Evolutionary conservation across 2,329 filamentous ascomycete genomes (phyloP).

Genomic region (Trichoderma hamatum): DNA sequence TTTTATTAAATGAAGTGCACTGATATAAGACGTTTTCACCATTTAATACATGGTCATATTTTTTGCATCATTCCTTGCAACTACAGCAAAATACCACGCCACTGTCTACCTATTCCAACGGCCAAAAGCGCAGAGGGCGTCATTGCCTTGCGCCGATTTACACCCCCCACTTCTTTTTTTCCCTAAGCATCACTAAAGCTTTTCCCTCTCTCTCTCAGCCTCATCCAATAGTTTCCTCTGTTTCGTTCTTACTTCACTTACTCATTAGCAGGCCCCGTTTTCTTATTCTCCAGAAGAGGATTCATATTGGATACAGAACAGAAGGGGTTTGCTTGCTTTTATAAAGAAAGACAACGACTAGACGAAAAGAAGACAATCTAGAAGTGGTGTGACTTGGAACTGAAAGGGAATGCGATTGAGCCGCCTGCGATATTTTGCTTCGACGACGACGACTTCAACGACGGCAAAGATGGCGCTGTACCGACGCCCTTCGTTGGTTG

Average conservation of each 20-base stretch:
- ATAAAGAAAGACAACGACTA: background rate
- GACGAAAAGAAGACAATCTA: background rate
- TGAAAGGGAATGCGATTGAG: slow-evolving; percentile 32
- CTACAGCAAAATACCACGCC: background rate
- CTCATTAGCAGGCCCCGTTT: background rate
- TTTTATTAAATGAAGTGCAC: background rate
- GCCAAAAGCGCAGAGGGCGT: background rate
- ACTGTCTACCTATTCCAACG: background rate
- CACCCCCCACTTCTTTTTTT: background rate
- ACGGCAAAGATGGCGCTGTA: slow-evolving; percentile 50
- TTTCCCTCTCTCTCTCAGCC: background rate
- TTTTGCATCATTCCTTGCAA: background rate
- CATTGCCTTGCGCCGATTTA: background rate
- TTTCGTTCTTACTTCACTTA: background rate
- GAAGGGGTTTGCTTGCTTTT: background rate
- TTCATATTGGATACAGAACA: too few relatives aligned
- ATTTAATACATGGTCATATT: background rate
- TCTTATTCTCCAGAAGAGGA: background rate
- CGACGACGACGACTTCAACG: slow-evolving; percentile 19
- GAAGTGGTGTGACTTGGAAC: background rate
- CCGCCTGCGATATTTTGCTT: slow-evolving; percentile 29
- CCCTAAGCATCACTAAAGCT: background rate
- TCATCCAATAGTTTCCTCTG: background rate
- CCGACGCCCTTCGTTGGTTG: slow-evolving; percentile 7
- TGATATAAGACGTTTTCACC: background rate